These are phyloP conservation scores for Scutellaria barbata DNA, from an alignment of 257 asterid species.

Conservation along the genomic window DNA sequence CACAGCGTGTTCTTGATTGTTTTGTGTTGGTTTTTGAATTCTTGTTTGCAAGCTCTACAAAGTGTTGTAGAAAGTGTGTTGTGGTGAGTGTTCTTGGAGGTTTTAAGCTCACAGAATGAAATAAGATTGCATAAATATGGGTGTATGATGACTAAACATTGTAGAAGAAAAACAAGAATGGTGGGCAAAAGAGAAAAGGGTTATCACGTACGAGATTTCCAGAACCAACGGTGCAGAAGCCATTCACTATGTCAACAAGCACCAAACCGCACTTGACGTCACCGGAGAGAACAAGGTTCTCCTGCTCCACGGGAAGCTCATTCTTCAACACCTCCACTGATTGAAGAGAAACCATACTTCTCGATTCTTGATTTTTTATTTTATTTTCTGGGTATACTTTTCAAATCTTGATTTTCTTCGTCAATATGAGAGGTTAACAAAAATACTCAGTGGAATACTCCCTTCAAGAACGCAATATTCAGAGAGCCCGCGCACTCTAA, in stretches of 20 bases:
- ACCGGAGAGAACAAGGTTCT: constrained; percentile 54
- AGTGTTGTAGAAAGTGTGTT: too few relatives aligned
- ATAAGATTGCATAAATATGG: neutral
- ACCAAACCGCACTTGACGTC: constrained; percentile 70
- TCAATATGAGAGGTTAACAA: neutral
- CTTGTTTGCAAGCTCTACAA: too few relatives aligned
- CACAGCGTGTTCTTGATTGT: too few relatives aligned
- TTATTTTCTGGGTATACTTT: neutral
- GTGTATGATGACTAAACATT: neutral
- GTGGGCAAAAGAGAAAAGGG: neutral
- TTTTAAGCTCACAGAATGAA: too few relatives aligned
- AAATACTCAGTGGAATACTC: neutral
- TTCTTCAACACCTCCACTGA: constrained; percentile 49
- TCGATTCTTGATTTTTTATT: neutral
- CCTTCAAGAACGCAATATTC: constrained; percentile 25
- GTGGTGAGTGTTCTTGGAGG: too few relatives aligned
- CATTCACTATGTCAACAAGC: constrained; percentile 84
- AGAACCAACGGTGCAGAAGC: constrained; percentile 94
- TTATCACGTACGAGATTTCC: constrained; percentile 78
- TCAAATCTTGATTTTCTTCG: constrained; percentile 8
- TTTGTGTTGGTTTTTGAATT: too few relatives aligned
- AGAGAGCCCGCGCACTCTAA: too few relatives aligned
- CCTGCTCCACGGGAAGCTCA: constrained; percentile 71
- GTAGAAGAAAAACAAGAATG: neutral
- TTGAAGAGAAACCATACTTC: constrained; percentile 36